Evolutionary conservation across 2,329 filamentous ascomycete genomes (phyloP).

Genomic region (Sphaerostilbella broomeana): DNA sequence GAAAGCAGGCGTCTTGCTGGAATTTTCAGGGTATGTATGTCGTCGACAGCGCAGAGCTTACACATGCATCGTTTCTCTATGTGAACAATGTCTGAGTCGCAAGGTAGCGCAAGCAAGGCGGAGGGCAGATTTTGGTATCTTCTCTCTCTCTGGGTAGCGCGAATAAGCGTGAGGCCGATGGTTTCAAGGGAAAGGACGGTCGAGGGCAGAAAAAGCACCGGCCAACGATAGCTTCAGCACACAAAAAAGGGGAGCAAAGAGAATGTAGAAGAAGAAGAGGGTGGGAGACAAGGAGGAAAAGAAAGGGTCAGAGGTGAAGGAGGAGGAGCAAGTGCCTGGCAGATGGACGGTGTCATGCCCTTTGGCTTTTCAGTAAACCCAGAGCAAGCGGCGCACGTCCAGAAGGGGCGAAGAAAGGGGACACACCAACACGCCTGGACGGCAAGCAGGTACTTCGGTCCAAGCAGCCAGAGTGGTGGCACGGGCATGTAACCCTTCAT

Average conservation of each 20-base stretch:
- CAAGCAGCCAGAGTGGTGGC: constrained; percentile 3
- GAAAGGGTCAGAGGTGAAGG: background rate
- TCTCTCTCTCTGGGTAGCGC: background rate
- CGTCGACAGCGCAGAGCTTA: constrained; percentile 7
- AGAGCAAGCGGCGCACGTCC: constrained; percentile 2
- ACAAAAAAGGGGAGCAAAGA: background rate
- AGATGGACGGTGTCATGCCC: constrained; percentile 7
- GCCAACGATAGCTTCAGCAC: background rate
- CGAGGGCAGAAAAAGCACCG: background rate
- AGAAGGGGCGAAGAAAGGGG: constrained; percentile 11
- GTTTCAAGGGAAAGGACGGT: background rate
- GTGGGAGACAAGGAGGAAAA: background rate
- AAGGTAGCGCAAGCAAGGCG: background rate
- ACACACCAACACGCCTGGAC: background rate
- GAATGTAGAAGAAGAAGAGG: background rate
- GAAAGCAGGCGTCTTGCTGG: constrained; percentile 6
- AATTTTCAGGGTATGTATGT: constrained; percentile 7
- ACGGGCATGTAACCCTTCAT: too few relatives aligned
- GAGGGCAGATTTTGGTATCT: background rate
- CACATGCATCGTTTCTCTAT: constrained; percentile 3
- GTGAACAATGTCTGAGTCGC: background rate
- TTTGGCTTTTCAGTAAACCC: constrained; percentile 1
- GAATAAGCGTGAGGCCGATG: background rate
- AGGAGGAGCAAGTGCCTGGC: constrained; percentile 1
- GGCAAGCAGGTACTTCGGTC: background rate